Base-by-base conservation (phyloP, 2,329 filamentous ascomycete species). In the Teratosphaeria epicoccoides region DNA sequence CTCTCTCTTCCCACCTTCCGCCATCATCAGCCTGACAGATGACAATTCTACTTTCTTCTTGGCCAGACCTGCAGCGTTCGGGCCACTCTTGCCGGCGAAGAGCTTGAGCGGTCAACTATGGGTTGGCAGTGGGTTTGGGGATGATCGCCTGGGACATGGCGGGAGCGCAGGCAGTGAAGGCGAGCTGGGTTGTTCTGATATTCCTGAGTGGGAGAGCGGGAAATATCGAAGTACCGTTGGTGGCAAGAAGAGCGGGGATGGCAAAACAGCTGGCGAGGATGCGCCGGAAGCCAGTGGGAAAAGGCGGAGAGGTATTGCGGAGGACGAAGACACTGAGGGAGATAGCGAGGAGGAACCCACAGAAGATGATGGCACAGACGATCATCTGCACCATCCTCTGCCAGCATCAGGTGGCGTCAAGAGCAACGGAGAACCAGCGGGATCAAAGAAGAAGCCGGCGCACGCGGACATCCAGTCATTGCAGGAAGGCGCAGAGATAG, bases 21-120 rank as follows among this genome's bases (percentile, higher is more conserved):
- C 93, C 46, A 87, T 94, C 63, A 96, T 98, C 67, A 95, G 88
- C 68, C 79, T 98, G 55, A 95, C 90, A 64, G 89, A 97, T 70
- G 93, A 98, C 71, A 98, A 98, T 70, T 95, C 88, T 60, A 98
- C 93, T 11, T 95, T 94, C 61, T 98, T 98, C 72, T 78, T 95
- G 51, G 90, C 93, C 43, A 80, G 93, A 47, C 93, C 93, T 54
- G 93, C 93, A 49, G 90, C 88, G 37, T 98, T 97, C 71, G 93
- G 93, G 0, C 88, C 93, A 4, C 73, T 80, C 37, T 73, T 98
- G 37, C 87, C 87, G 0, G 69, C 75, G 11, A 81, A 79, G 52
- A 91, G 93, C 24, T 71, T 97, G 57, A 95, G 87, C 64, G 90
- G 89, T 14, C 86, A 90, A 66, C 74, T 98, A 49, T 97, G 91